Evolutionary conservation across 169 alveolate genomes (phyloP).

Genomic region (Haemoproteus tartakovskyi): DNA sequence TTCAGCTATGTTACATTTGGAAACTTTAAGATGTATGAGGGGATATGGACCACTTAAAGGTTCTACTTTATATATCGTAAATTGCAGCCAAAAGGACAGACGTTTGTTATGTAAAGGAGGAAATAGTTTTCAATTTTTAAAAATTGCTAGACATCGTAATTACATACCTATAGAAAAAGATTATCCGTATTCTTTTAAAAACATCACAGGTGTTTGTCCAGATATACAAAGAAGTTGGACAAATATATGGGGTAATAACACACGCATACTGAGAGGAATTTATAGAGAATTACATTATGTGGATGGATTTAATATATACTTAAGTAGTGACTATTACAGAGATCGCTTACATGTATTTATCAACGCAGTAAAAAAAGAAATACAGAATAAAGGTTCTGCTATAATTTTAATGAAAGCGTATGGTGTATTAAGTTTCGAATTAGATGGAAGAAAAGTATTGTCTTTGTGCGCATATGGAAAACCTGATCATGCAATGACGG

Average conservation of each 20-base stretch:
- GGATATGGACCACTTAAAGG: constrained; percentile 56
- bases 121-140: too few species aligned
- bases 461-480: constrained; percentile 51
- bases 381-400: constrained; percentile 67
- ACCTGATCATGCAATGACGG: constrained; percentile 63
- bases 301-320: constrained; percentile 1
- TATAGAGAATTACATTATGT: not conserved
- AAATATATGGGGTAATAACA: not conserved
- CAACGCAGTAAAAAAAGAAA: constrained; percentile 27
- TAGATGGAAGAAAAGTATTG: constrained; percentile 54
- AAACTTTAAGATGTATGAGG: constrained; percentile 61
- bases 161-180: constrained; percentile 37
- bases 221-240: not conserved
- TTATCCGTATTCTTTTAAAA: constrained; percentile 8
- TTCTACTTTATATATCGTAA: constrained; percentile 46
- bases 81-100: constrained; percentile 20
- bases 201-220: constrained; percentile 13
- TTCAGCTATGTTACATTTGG: constrained; percentile 60
- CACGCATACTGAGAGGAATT: too few species aligned
- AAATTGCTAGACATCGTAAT: constrained; percentile 7
- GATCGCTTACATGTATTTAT: constrained; percentile 26
- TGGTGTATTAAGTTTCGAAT: constrained; percentile 44
- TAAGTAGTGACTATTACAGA: not conserved
- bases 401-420: constrained; percentile 60
- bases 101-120: constrained; percentile 27